phyloP scores from a whole-genome alignment of 1,139 yeast genomes.

The Geotrichum candidum region DNA sequence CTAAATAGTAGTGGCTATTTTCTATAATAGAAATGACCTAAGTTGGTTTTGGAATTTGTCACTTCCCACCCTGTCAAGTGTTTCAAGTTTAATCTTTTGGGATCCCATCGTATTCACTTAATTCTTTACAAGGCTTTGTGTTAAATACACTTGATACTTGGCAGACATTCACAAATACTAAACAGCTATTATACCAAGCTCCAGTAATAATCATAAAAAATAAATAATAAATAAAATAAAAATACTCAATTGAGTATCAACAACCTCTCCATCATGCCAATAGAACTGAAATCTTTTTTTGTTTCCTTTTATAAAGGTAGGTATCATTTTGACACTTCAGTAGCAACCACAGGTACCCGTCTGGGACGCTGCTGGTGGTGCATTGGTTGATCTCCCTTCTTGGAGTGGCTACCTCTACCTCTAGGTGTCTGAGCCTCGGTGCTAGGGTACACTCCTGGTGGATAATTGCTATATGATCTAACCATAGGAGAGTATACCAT shows the following conservation, averaged over 20 bases:
- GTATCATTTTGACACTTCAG: background rate
- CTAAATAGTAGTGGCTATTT: no score
- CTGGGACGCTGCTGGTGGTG: background rate
- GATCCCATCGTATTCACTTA: no score
- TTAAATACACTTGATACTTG: background rate
- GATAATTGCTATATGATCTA: background rate
- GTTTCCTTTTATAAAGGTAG: background rate
- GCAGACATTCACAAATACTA: background rate
- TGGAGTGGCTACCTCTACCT: background rate
- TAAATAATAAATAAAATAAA: background rate
- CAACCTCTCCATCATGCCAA: background rate
- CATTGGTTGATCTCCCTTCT: background rate
- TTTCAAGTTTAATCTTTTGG: no score
- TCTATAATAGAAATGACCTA: no score
- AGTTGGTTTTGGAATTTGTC: no score
- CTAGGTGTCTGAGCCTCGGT: background rate
- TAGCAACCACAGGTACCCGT: background rate
- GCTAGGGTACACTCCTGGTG: background rate
- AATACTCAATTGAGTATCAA: background rate
- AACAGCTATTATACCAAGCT: background rate
- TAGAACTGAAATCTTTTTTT: background rate
- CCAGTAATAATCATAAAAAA: background rate
- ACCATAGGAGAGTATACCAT: constrained; percentile 9
- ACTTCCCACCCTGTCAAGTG: no score
- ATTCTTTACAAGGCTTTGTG: no score